phyloP scores from a whole-genome alignment of 2,329 filamentous ascomycete species.

The Xylariaceae sp. region DNA sequence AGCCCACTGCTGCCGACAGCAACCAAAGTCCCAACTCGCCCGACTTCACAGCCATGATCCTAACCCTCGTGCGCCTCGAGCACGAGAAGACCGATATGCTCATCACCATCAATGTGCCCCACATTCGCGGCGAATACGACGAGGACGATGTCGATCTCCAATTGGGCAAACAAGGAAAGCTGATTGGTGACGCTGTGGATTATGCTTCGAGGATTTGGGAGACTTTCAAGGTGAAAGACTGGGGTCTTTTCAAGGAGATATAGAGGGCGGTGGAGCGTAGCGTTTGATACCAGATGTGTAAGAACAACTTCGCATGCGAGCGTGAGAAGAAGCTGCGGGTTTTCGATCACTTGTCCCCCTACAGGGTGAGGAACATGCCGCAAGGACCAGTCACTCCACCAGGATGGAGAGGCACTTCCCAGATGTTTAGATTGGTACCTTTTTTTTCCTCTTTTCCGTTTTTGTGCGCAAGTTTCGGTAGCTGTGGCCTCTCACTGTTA shows the following conservation, averaged over 20 bases:
- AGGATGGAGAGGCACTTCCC: too few relatives aligned
- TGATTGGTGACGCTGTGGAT: constrained; percentile 66
- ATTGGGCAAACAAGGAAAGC: constrained; percentile 60
- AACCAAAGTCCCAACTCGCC: constrained; percentile 39
- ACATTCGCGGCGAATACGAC: constrained; percentile 70
- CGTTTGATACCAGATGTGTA: too few relatives aligned
- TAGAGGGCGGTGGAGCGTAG: not conserved
- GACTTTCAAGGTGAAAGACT: constrained; percentile 75
- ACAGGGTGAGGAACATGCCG: too few relatives aligned
- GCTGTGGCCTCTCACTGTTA: too few relatives aligned
- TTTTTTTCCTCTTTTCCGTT: too few relatives aligned
- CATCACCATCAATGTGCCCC: constrained; percentile 83
- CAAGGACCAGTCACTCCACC: too few relatives aligned
- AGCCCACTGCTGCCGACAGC: constrained; percentile 16
- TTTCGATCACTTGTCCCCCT: too few relatives aligned
- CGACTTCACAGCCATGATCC: constrained; percentile 70
- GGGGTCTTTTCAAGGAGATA: constrained; percentile 62
- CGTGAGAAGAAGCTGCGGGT: too few relatives aligned
- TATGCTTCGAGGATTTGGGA: constrained; percentile 65
- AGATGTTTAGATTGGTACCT: too few relatives aligned
- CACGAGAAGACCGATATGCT: constrained; percentile 75
- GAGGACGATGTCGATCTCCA: constrained; percentile 67
- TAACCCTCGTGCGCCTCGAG: constrained; percentile 74
- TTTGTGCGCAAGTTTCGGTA: too few relatives aligned
- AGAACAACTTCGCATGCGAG: too few relatives aligned